These are phyloP conservation scores for Fusarium mexicanum DNA, from an alignment of 2,329 filamentous ascomycete species.

Conservation along the genomic window DNA sequence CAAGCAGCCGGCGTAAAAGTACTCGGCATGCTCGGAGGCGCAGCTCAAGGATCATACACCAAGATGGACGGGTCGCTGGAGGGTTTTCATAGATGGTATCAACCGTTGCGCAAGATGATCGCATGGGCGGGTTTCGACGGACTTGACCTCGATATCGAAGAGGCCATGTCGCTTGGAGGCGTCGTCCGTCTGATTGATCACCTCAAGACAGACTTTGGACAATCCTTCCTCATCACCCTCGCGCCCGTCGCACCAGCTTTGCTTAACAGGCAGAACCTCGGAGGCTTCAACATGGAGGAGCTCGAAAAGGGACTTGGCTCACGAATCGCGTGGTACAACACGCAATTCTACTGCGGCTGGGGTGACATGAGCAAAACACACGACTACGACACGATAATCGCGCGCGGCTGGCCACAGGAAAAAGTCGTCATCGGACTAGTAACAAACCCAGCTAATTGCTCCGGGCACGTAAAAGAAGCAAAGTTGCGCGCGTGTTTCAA, in stretches of 20 bases:
- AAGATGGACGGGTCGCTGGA: slow-evolving; percentile 64
- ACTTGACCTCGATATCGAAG: slow-evolving; percentile 80
- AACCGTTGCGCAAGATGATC: slow-evolving; percentile 71
- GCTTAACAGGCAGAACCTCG: slow-evolving; percentile 67
- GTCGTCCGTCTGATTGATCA: slow-evolving; percentile 71
- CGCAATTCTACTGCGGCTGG: slow-evolving; percentile 91
- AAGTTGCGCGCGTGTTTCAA: slow-evolving; percentile 55
- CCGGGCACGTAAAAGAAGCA: slow-evolving; percentile 55
- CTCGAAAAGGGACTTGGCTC: slow-evolving; percentile 71
- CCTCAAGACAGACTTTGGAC: slow-evolving; percentile 74
- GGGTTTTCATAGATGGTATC: slow-evolving; percentile 78
- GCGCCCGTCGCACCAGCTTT: slow-evolving; percentile 81
- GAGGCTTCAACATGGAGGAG: slow-evolving; percentile 79
- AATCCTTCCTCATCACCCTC: slow-evolving; percentile 76
- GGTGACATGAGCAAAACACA: slow-evolving; percentile 59
- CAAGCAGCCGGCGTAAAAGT: slow-evolving; percentile 78
- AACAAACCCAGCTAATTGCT: slow-evolving; percentile 77
- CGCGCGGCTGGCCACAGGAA: slow-evolving; percentile 73
- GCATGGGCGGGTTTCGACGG: slow-evolving; percentile 69
- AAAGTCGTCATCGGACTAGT: slow-evolving; percentile 81
- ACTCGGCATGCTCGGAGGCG: slow-evolving; percentile 85
- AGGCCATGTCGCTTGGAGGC: slow-evolving; percentile 72
- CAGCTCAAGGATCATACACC: slow-evolving; percentile 75
- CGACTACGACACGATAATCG: slow-evolving; percentile 58
- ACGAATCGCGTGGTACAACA: slow-evolving; percentile 83